Evolutionary conservation across 768 basidiomycete species (phyloP).

Genomic region (Xerocomellus chrysenteron): DNA sequence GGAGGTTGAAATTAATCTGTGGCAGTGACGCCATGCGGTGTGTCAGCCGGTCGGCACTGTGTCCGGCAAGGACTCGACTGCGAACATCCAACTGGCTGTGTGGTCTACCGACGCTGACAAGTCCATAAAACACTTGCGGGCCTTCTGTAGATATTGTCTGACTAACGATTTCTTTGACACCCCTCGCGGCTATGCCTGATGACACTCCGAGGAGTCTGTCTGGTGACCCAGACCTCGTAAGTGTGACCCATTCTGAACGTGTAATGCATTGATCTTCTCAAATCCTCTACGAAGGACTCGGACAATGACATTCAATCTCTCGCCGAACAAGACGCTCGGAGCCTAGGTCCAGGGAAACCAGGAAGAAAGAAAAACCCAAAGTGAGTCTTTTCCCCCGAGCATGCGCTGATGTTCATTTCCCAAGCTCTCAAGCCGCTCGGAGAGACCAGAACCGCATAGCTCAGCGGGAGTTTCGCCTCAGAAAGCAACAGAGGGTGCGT

Average conservation of each 20-base stretch:
- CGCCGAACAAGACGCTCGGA: conserved; percentile 21
- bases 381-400: conserved; percentile 39
- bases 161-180: conserved; percentile 33
- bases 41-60: conserved; percentile 22
- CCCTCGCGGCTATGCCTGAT: conserved; percentile 43
- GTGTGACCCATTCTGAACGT: conserved; percentile 14
- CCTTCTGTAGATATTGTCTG: neutral
- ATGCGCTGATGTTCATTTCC: conserved; percentile 16
- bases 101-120: neutral
- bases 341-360: conserved; percentile 36
- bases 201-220: conserved; percentile 60
- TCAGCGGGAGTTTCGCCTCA: conserved; percentile 86
- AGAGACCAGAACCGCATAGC: conserved; percentile 91
- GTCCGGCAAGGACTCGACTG: conserved; percentile 7
- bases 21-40: conserved; percentile 12
- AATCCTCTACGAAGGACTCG: conserved; percentile 49
- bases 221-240: conserved; percentile 53
- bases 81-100: conserved; percentile 6
- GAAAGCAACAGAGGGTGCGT: conserved; percentile 84
- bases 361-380: conserved; percentile 91
- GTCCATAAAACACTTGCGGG: neutral
- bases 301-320: conserved; percentile 66
- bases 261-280: conserved; percentile 11
- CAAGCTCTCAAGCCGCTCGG: conserved; percentile 82
- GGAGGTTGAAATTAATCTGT: conserved; percentile 3